Percentiles rank a stretch among this genome's conserved stretches.
These are phyloP conservation scores for Ganoderma boninense DNA, from an alignment of 1,284 basidiomycete species.

Conservation along the genomic window DNA sequence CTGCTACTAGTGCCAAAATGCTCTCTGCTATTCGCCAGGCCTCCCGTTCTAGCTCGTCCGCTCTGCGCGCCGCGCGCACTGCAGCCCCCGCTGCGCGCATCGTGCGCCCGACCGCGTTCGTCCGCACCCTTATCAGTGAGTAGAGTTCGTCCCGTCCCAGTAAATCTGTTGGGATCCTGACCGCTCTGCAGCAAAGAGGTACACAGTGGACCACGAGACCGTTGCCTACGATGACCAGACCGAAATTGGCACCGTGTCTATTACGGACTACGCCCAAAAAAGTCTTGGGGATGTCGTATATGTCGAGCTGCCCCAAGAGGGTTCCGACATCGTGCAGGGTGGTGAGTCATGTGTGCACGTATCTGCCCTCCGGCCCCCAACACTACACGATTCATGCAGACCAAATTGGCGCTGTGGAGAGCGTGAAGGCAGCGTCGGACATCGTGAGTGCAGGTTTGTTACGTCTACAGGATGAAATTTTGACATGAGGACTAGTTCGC, in stretches of 20 bases:
- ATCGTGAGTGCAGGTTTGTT: conserved; percentile 61
- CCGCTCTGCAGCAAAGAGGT: conserved; percentile 72
- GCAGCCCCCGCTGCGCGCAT: conserved; percentile 29
- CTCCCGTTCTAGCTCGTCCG: conserved; percentile 37
- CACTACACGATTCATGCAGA: conserved; percentile 55
- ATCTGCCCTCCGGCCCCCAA: not conserved
- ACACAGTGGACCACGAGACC: conserved; percentile 93
- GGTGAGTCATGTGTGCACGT: conserved; percentile 60
- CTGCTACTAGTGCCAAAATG: conserved; percentile 24
- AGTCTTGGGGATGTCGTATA: conserved; percentile 97
- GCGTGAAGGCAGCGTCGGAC: conserved; percentile 97
- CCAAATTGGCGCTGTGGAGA: conserved; percentile 95
- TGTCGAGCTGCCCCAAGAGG: conserved; percentile 88
- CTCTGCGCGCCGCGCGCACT: conserved; percentile 37
- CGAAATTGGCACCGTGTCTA: conserved; percentile 85
- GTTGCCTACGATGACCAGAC: conserved; percentile 84
- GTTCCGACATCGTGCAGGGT: conserved; percentile 76
- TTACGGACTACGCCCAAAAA: conserved; percentile 95
- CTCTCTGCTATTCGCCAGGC: conserved; percentile 41
- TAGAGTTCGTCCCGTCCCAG: conserved; percentile 2
- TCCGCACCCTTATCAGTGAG: conserved; percentile 51
- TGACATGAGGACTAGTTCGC: conserved; percentile 70
- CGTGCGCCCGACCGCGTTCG: conserved; percentile 34
- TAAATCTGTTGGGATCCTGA: not conserved
- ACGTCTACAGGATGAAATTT: conserved; percentile 6